Conservation (phyloP, 139 green algal genomes). For the Asterochloris sp. region DNA sequence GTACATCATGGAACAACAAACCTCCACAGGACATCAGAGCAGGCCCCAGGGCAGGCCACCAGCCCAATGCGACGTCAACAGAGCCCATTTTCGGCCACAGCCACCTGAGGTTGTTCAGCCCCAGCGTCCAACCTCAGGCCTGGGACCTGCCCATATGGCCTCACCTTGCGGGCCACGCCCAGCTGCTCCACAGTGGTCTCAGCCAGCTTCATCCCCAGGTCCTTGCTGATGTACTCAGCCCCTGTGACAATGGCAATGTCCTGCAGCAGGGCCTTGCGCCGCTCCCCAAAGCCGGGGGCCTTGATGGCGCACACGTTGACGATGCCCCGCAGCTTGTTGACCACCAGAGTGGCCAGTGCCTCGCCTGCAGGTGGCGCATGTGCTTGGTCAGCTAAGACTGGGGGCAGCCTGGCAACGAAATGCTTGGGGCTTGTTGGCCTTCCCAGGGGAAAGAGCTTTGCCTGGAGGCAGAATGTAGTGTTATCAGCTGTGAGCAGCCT, state of each 20-base stretch:
- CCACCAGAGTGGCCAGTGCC: slow-evolving; percentile 95
- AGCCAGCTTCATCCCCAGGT: slow-evolving; percentile 81
- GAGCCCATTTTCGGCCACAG: too few relatives aligned
- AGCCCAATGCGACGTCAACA: neutral
- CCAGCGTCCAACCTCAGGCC: too few relatives aligned
- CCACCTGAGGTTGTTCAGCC: too few relatives aligned
- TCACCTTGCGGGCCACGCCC: slow-evolving; percentile 86
- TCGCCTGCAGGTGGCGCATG: slow-evolving; percentile 51
- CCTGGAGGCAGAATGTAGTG: too few relatives aligned
- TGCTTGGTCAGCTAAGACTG: too few relatives aligned
- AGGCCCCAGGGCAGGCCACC: neutral
- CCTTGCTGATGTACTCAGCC: slow-evolving; percentile 96
- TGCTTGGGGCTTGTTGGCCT: too few relatives aligned
- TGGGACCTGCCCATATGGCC: too few relatives aligned
- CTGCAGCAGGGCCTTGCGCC: slow-evolving; percentile 80
- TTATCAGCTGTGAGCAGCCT: too few relatives aligned
- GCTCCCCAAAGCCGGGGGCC: slow-evolving; percentile 85
- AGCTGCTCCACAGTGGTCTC: slow-evolving; percentile 82
- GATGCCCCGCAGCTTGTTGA: slow-evolving; percentile 99
- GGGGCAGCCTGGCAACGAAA: too few relatives aligned
- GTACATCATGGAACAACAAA: too few relatives aligned
- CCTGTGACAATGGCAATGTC: slow-evolving; percentile 83
- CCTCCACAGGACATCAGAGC: neutral
- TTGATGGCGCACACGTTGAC: slow-evolving; percentile 89
- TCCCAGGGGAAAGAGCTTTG: too few relatives aligned